These are phyloP conservation scores for Ceratocystis colombiana DNA, from an alignment of 2,329 filamentous ascomycete genomes.

Conservation along the genomic window DNA sequence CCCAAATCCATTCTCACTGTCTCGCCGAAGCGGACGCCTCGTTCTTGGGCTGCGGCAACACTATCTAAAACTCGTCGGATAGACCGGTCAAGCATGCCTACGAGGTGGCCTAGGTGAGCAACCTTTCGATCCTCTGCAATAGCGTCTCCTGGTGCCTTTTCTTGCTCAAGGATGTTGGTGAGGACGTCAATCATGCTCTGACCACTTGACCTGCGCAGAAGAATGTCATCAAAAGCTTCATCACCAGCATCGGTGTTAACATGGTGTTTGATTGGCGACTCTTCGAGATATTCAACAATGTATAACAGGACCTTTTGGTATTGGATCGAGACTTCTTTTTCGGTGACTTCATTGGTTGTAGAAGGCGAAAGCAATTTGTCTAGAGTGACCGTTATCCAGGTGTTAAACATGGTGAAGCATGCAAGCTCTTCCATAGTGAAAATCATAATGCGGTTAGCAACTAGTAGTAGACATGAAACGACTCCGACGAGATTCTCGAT, in stretches of 20 bases:
- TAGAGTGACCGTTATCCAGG: constrained; percentile 76
- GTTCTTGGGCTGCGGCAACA: constrained; percentile 58
- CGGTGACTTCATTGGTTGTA: constrained; percentile 59
- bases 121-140: constrained; percentile 40
- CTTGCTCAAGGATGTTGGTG: constrained; percentile 29
- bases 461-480: constrained; percentile 62
- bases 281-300: constrained; percentile 58
- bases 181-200: constrained; percentile 14
- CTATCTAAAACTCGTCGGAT: constrained; percentile 54
- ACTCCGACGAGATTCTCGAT: constrained; percentile 59
- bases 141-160: constrained; percentile 38
- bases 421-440: constrained; percentile 65
- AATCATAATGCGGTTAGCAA: constrained; percentile 62
- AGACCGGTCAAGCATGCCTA: constrained; percentile 47
- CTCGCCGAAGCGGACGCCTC: constrained; percentile 57
- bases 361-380: constrained; percentile 59
- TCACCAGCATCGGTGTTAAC: constrained; percentile 37
- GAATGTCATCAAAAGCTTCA: constrained; percentile 30
- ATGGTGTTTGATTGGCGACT: constrained; percentile 55
- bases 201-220: constrained; percentile 35
- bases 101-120: constrained; percentile 54
- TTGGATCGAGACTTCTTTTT: constrained; percentile 68
- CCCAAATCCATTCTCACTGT: constrained; percentile 40
- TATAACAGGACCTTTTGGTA: constrained; percentile 64
- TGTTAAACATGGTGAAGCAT: constrained; percentile 67